Evolutionary conservation across 2,329 filamentous ascomycete species (phyloP), one percentile per base, ranked within the genome.

Genomic region (Venturia effusa): DNA sequence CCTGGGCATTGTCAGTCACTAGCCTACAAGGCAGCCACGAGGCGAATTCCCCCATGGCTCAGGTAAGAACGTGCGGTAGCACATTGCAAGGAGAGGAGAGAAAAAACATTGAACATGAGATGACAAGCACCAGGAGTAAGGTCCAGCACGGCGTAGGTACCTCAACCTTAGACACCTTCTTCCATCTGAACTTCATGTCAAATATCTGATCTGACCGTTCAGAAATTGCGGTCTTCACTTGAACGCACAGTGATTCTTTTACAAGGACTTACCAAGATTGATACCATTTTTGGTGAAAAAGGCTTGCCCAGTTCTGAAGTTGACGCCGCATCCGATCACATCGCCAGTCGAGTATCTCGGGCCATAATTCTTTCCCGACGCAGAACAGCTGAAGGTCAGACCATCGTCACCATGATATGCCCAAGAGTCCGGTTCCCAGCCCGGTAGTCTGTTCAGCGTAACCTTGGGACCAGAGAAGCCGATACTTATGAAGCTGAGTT

Each of bases 401-500:
- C 85, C 85, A 70, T 88, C 85, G 69, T 88, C 85, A 27, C 85
- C 84, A 69, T 87, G 85, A 68, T 87, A 88, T 34, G 83, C 85
- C 80, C 83, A 88, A 3, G 84, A 86, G 62, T 86, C 83, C 17
- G 78, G 78, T 70, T 88, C 85, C 85, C 85, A 88, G 54, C 85
- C 85, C 4, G 85, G 84, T 69, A 87, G 77, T 67, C 84, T 76
- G 67, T 83, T 84, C 40, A 87, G 74, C 1, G 80, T 81, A 17
- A 84, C 83, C 70, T 84, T 85, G 37, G 76, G 75, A 22, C 80
- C 81, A 0, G 83, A 84, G 71, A 88, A 86, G 6, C 85, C 85
- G 63, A 88, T 79, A 17, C 59, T 60, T 40, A 60, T 30, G 40
- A 60, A 43, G 59, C 59, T 60, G 59, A 37, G 19, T 60, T 60